These are phyloP conservation scores for Serendipita sp. DNA, from an alignment of 768 basidiomycete species.

Conservation along the genomic window DNA sequence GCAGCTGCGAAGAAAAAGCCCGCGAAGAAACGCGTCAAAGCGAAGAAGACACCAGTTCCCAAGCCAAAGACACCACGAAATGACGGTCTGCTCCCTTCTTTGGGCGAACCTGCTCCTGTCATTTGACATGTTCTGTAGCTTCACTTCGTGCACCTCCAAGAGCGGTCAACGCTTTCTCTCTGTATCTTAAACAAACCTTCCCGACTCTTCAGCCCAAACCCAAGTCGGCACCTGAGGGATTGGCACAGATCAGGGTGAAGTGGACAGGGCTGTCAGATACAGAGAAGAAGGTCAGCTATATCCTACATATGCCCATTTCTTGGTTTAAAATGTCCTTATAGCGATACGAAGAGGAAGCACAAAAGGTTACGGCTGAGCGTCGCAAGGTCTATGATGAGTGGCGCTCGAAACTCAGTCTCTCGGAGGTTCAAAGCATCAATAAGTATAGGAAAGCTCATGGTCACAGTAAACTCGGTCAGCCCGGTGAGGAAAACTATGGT, in stretches of 20 bases:
- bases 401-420: not conserved
- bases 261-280: not conserved
- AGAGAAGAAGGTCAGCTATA: constrained; percentile 1
- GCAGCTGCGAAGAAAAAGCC: not conserved
- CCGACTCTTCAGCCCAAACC: constrained; percentile 1
- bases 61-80: not conserved
- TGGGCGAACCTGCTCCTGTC: not conserved
- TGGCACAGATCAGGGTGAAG: not conserved
- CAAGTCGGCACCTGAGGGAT: not conserved
- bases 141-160: not conserved
- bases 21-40: not conserved
- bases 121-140: not conserved
- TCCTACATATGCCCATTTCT: not conserved
- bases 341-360: not conserved
- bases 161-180: not conserved
- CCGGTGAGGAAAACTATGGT: not conserved
- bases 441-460: not conserved
- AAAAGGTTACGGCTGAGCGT: not conserved
- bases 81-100: not conserved
- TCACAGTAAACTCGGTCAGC: not conserved
- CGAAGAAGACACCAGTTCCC: not conserved
- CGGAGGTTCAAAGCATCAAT: not conserved
- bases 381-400: not conserved
- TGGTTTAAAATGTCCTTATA: not conserved
- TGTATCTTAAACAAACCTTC: not conserved